These are phyloP conservation scores for Apiospora sp. DNA, from an alignment of 2,329 filamentous ascomycete species.

Conservation along the genomic window DNA sequence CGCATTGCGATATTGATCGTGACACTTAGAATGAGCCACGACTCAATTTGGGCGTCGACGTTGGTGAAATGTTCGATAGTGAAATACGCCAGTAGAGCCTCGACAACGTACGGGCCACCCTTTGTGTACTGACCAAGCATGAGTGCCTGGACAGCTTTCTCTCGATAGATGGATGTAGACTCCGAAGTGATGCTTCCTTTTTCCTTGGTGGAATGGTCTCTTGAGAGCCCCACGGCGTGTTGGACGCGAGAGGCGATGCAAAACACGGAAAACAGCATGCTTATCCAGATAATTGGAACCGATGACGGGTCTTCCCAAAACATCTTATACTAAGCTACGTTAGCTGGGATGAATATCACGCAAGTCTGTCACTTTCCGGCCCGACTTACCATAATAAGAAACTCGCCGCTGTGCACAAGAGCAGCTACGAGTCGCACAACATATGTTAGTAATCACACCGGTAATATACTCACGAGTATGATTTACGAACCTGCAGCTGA, in stretches of 20 bases:
- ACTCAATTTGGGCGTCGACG: slow-evolving; percentile 42
- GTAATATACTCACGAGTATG: slow-evolving; percentile 12
- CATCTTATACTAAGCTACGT: slow-evolving; percentile 46
- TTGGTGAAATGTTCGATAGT: slow-evolving; percentile 41
- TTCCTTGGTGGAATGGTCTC: slow-evolving; percentile 26
- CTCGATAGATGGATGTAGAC: slow-evolving; percentile 34
- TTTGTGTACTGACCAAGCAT: slow-evolving; percentile 50
- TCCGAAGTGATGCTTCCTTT: slow-evolving; percentile 20
- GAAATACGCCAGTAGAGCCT: slow-evolving; percentile 47
- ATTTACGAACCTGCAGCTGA: slow-evolving; percentile 35
- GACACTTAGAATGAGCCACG: slow-evolving; percentile 46
- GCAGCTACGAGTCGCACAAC: background rate
- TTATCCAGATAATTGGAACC: slow-evolving; percentile 53
- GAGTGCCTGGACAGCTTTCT: slow-evolving; percentile 47
- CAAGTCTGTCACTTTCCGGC: too few species aligned
- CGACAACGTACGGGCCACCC: slow-evolving; percentile 50
- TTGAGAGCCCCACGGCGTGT: slow-evolving; percentile 28
- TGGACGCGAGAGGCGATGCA: slow-evolving; percentile 45
- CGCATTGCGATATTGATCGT: slow-evolving; percentile 43
- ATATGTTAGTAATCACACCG: background rate
- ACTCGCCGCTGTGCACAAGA: background rate
- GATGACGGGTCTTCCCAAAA: slow-evolving; percentile 52
- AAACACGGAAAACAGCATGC: slow-evolving; percentile 54
- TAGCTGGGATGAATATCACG: slow-evolving; percentile 2
- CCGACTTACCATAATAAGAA: background rate